A percentile compares a stretch with the other conserved stretches of the same genome.
These are phyloP conservation scores for Haematococcus sp. DNA, from an alignment of 139 green algal species.

Conservation along the genomic window DNA sequence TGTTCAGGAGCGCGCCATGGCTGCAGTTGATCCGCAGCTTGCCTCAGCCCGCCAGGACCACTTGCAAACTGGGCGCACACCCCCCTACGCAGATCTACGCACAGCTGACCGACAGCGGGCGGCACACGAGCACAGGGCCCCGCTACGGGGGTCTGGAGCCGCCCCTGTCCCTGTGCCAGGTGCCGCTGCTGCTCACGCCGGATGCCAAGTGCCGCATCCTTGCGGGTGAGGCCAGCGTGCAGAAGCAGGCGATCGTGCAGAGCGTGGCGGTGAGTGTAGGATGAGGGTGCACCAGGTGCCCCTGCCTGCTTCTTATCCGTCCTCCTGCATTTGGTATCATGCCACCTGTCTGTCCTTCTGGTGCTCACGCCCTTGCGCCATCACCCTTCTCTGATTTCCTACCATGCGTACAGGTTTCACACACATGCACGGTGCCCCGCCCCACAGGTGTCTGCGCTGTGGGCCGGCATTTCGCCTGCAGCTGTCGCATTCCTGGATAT, in stretches of 20 bases:
- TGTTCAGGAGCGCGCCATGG: no score
- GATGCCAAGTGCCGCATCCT: constrained; percentile 73
- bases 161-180: constrained; percentile 32
- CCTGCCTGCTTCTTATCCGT: no score
- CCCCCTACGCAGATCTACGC: neutral
- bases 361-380: no score
- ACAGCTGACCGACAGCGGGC: neutral
- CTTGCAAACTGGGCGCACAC: no score
- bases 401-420: neutral
- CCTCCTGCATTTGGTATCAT: neutral
- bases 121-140: neutral
- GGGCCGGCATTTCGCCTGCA: constrained; percentile 19
- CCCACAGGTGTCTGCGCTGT: no score
- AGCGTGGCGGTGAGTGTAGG: neutral
- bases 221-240: constrained; percentile 33
- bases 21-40: no score
- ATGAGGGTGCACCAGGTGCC: no score
- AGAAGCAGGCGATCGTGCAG: constrained; percentile 66
- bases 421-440: neutral
- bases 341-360: no score
- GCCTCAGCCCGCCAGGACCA: no score
- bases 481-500: constrained; percentile 48
- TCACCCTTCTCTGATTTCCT: no score
- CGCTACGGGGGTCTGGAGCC: neutral
- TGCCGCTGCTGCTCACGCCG: constrained; percentile 62